A percentile compares a stretch with the other conserved stretches of the same genome.
Evolutionary conservation across 441 rosid species (phyloP).

Genomic region (Corymbia calophylla): DNA sequence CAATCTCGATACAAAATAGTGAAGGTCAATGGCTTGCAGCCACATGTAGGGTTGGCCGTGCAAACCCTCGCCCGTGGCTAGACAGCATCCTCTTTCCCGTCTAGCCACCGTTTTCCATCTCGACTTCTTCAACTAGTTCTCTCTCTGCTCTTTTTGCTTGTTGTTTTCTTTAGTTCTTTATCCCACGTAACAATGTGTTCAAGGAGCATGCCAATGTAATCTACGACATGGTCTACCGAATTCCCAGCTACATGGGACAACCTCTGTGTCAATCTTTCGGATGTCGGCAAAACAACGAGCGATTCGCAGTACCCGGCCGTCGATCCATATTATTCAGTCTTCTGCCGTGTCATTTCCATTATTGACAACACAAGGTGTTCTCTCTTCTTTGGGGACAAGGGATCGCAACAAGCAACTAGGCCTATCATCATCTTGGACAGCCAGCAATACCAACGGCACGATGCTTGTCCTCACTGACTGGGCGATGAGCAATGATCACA

Average conservation of each 20-base stretch:
- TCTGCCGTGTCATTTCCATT: too few relatives aligned
- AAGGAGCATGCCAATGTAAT: background rate
- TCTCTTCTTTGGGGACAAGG: background rate
- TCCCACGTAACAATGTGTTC: background rate
- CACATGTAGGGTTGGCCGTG: background rate
- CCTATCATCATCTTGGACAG: background rate
- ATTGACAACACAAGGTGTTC: background rate
- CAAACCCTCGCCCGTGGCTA: background rate
- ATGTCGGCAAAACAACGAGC: background rate
- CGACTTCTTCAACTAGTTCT: background rate
- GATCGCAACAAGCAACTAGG: background rate
- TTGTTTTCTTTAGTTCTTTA: background rate
- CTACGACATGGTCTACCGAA: rapidly evolving
- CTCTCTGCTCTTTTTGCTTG: too few relatives aligned
- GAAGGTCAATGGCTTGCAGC: background rate
- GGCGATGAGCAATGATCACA: too few relatives aligned
- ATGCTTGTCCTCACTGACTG: too few relatives aligned
- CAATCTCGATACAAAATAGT: background rate
- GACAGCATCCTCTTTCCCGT: background rate
- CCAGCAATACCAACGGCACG: too few relatives aligned
- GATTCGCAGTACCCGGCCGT: background rate
- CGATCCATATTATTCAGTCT: background rate
- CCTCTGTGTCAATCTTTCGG: background rate
- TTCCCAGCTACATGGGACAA: background rate
- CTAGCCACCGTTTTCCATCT: background rate